Conservation (phyloP, 768 basidiomycete genomes). For the Podaxis pistillaris region DNA sequence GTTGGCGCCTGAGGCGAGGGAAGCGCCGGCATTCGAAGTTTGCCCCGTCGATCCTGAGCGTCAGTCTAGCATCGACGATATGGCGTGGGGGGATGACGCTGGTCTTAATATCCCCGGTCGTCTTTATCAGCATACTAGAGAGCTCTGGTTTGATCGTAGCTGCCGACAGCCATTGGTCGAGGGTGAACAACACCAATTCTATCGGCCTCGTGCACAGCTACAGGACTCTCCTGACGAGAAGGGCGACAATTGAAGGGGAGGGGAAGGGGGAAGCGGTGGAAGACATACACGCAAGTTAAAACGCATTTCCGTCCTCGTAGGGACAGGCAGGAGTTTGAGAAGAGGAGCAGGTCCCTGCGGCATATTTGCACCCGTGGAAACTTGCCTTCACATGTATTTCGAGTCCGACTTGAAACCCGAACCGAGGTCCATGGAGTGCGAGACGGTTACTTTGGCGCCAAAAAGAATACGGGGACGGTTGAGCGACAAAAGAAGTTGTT, state of each 20-base stretch:
- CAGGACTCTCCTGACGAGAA: neutral
- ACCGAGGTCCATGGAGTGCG: neutral
- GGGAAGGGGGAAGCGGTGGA: neutral
- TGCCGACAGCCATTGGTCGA: neutral
- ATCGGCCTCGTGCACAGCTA: neutral
- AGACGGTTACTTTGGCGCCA: neutral
- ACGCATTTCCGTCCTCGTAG: neutral
- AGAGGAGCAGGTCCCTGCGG: neutral
- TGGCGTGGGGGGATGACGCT: neutral
- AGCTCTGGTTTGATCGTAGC: neutral
- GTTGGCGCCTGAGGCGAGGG: neutral
- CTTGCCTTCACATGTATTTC: neutral
- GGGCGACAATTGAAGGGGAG: neutral
- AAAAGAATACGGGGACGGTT: neutral
- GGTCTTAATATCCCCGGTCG: neutral
- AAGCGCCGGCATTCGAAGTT: neutral
- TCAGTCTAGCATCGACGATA: neutral
- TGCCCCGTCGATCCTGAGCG: neutral
- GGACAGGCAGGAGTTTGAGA: neutral
- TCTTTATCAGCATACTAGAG: neutral
- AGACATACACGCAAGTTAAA: neutral
- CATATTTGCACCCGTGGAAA: neutral
- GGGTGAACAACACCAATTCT: neutral
- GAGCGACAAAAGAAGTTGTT: neutral
- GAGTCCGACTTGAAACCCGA: neutral